These are phyloP conservation scores for Sporobolomyces pararoseus DNA, from an alignment of 768 basidiomycete species.

Conservation along the genomic window DNA sequence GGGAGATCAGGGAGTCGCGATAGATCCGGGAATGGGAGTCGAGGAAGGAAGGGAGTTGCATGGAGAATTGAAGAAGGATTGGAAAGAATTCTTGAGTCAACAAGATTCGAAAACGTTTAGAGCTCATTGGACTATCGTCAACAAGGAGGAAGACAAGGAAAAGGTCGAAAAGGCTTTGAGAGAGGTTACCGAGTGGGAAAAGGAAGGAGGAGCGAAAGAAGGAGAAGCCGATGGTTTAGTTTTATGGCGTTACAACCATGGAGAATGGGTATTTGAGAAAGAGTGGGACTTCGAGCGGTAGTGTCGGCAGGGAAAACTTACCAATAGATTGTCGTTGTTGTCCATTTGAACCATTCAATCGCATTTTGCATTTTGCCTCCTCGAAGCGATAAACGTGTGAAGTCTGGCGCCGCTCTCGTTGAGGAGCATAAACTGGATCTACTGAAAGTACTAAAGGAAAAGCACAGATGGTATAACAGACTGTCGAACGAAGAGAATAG, in stretches of 20 bases:
- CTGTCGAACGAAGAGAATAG: neutral
- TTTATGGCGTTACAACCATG: slow-evolving; percentile 28
- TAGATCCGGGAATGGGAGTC: slow-evolving; percentile 15
- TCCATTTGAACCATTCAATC: too few species aligned
- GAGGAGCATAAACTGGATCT: neutral
- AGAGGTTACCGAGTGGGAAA: slow-evolving; percentile 12
- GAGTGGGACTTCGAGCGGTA: slow-evolving; percentile 22
- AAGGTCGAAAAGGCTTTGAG: slow-evolving; percentile 13
- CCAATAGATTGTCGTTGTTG: too few species aligned
- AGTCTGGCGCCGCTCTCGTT: too few species aligned
- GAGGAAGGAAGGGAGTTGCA: slow-evolving; percentile 11
- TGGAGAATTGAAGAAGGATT: slow-evolving; percentile 17
- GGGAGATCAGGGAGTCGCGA: slow-evolving; percentile 31
- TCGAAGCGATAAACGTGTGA: too few species aligned
- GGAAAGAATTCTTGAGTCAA: slow-evolving; percentile 24
- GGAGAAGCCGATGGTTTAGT: slow-evolving; percentile 24
- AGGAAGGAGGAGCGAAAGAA: slow-evolving; percentile 1
- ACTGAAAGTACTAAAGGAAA: neutral
- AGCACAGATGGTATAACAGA: neutral
- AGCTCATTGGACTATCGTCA: slow-evolving; percentile 35
- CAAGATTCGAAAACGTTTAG: slow-evolving; percentile 30
- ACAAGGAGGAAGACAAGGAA: slow-evolving; percentile 31
- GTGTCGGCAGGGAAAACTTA: too few species aligned
- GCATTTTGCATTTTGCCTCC: neutral
- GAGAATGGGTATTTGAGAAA: slow-evolving; percentile 15